Base-by-base conservation (phyloP, 2,329 filamentous ascomycete species). In the Pseudopyricularia javanii region DNA sequence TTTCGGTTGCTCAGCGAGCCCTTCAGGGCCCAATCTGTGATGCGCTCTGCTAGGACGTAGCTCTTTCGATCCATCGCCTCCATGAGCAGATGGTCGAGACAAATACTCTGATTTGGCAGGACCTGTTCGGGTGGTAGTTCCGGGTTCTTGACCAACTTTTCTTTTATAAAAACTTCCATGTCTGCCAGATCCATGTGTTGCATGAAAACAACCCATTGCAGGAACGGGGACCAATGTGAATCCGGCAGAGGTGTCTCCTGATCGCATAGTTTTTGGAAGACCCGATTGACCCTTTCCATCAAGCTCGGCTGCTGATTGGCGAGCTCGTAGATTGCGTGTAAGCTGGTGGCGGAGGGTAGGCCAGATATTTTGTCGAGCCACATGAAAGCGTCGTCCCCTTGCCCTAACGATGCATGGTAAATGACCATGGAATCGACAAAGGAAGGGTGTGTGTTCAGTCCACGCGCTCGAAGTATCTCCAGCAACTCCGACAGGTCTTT, bases 31-130 rank as follows among this genome's bases (percentile, higher is more conserved):
- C 49, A 51, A 12, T 20, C 69, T 48, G 89, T 74, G 56, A 91
- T 86, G 12, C 88, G 78, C 62, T 91, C 83, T 5, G 87, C 88
- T 47, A 87, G 71, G 58, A 86, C 81, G 0, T 82, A 75, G 59
- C 94, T 83, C 11, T 83, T 74, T 53, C 77, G 76, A n/a, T 79
- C 78, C 57, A 85, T 83, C 9, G 88, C 87, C 54, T 83, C 82
- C 52, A 80, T 76, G 17, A 97, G 75, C 26, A 97, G 74, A 6
- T 73, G 70, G 62, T 97, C 95, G 60, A 97, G 82, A 6, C 86
- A 89, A 43, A 20, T 43, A 8, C 37, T 20, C 8, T n/a, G n/a
- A n/a, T n/a, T n/a, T n/a, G 37, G 37, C 17, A 43, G 17, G 8
- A 43, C 4, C n/a, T 43, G n/a, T 20, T 43, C 37, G n/a, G 37